Evolutionary conservation across 345 rosid species (phyloP).

Genomic region (Syzygium aromaticum): DNA sequence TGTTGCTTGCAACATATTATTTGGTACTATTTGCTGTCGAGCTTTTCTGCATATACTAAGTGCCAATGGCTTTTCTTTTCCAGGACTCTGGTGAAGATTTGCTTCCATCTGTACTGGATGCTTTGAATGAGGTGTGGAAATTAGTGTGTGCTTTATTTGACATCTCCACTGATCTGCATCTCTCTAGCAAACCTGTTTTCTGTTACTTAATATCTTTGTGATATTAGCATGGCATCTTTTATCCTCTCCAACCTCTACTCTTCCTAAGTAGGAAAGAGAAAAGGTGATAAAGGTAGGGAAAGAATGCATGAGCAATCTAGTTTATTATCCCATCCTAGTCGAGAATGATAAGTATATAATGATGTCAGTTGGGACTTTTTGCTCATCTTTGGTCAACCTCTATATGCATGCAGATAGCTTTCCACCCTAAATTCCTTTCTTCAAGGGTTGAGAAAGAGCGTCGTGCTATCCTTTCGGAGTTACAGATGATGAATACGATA

Average conservation of each 20-base stretch:
- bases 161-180: neutral
- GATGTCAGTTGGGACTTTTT: neutral
- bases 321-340: neutral
- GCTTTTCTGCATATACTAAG: neutral
- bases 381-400: neutral
- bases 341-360: neutral
- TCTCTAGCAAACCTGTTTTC: neutral
- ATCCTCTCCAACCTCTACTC: neutral
- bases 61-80: conserved; percentile 14
- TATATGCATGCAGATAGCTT: conserved; percentile 65
- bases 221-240: neutral
- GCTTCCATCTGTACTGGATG: conserved; percentile 81
- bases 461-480: conserved; percentile 97
- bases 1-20: neutral
- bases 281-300: neutral
- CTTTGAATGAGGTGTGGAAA: conserved; percentile 76
- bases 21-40: neutral
- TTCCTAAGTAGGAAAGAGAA: neutral
- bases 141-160: neutral
- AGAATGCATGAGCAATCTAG: neutral
- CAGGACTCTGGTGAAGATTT: conserved; percentile 81
- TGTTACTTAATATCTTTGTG: neutral
- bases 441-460: conserved; percentile 97
- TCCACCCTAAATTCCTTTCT: conserved; percentile 88
- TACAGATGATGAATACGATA: conserved; percentile 99